phyloP scores from a whole-genome alignment of 1,139 yeast genomes.

The Scheffersomyces parashehatae region DNA sequence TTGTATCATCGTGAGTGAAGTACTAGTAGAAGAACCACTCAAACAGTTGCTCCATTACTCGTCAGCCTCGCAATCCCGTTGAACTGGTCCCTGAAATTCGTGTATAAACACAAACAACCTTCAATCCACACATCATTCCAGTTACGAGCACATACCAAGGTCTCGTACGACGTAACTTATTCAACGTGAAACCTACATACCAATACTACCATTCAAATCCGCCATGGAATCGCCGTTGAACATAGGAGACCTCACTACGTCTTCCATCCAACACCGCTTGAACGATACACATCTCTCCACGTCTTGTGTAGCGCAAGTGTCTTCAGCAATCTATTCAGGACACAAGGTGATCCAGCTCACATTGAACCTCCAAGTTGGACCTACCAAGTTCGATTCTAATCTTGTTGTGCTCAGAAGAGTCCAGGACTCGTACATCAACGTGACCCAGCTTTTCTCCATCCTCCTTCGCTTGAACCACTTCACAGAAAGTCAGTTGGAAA shows the following conservation, averaged over 20 bases:
- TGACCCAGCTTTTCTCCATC: conserved; percentile 40
- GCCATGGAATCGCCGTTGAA: conserved; percentile 48
- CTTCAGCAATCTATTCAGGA: conserved; percentile 39
- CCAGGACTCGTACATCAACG: conserved; percentile 45
- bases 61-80: too few relatives aligned
- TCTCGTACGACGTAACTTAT: too few relatives aligned
- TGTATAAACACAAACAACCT: background rate
- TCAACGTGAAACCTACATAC: too few relatives aligned
- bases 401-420: conserved; percentile 40
- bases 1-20: too few relatives aligned
- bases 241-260: conserved; percentile 46
- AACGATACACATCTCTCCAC: conserved; percentile 37
- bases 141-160: background rate
- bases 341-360: conserved; percentile 42
- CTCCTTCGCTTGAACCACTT: conserved; percentile 31
- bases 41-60: too few relatives aligned
- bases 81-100: too few relatives aligned
- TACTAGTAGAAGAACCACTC: too few relatives aligned
- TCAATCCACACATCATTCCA: background rate
- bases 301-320: conserved; percentile 20
- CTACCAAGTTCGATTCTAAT: conserved; percentile 9
- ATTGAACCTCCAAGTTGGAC: conserved; percentile 14
- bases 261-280: conserved; percentile 39
- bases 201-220: background rate
- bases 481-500: conserved; percentile 25